Evolutionary conservation across 495 filamentous ascomycete genomes (phyloP).

Genomic region (Darksidea phi): DNA sequence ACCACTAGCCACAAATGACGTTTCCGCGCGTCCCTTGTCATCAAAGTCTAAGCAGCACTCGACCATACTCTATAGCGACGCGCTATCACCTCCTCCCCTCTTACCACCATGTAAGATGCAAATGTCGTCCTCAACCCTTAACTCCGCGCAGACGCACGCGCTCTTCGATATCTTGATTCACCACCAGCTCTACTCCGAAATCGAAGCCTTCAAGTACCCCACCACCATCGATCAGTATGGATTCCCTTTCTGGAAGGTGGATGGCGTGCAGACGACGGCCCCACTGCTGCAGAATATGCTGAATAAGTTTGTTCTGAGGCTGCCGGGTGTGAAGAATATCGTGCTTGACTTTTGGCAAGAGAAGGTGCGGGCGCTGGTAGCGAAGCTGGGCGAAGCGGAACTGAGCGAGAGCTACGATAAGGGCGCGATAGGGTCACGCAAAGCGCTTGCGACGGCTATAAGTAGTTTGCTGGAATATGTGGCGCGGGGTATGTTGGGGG

Average conservation of each 20-base stretch:
- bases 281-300: slow-evolving; percentile 61
- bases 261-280: slow-evolving; percentile 45
- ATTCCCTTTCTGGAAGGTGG: slow-evolving; percentile 51
- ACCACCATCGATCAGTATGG: slow-evolving; percentile 57
- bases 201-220: slow-evolving; percentile 58
- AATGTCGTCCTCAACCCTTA: slow-evolving; percentile 38
- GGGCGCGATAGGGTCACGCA: slow-evolving; percentile 60
- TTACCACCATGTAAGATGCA: not conserved
- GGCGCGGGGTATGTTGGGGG: slow-evolving; percentile 56
- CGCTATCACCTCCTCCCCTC: not conserved
- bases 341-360: slow-evolving; percentile 58
- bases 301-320: slow-evolving; percentile 53
- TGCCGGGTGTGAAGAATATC: slow-evolving; percentile 59
- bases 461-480: slow-evolving; percentile 60
- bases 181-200: slow-evolving; percentile 61
- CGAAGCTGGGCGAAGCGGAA: slow-evolving; percentile 55
- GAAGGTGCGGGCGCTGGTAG: slow-evolving; percentile 47
- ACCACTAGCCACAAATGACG: not conserved
- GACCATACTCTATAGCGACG: not conserved
- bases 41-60: not conserved
- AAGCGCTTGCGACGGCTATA: slow-evolving; percentile 63
- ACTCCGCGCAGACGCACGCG: slow-evolving; percentile 54
- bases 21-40: not conserved
- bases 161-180: slow-evolving; percentile 68
- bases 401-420: slow-evolving; percentile 71